Base-by-base conservation (phyloP, 352 stramenopile species). In the Pythium periplocum region DNA sequence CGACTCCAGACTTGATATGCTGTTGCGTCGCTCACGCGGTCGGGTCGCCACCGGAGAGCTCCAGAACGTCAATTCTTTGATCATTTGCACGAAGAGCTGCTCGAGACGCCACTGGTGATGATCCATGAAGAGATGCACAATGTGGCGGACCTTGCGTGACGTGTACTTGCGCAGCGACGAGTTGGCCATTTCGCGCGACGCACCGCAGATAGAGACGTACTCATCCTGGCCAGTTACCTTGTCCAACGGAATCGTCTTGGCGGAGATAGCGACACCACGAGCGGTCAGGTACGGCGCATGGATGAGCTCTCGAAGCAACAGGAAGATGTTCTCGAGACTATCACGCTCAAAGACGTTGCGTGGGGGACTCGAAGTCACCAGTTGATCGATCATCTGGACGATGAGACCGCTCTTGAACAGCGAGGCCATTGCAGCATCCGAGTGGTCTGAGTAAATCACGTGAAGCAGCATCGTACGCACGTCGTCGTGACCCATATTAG, bases 121-220 rank as follows among this genome's bases (percentile, higher is more conserved):
- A 53, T 87, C 70, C 73, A 94, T 88, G 50, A 92, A 90, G 47
- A 94, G 54, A 51, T 92, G 81, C 30, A 94, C 86, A 33, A 94
- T 51, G 10, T 77, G 83, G 17, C 83, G 83, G 53, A 94, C 81
- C 68, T 94, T 94, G 51, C 83, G 73, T 31, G 78, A 90, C 32
- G 83, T 94, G 64, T 92, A 94, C 59, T 92, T 91, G 41, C 83
- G 83, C 51, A 92, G 61, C 11, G 79, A 72, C 42, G 81, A 91
- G 63, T 92, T 91, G 7, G 81, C 81, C 57, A 86, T 84, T 50
- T 94, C 83, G 2, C 83, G 81, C 9, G 81, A 92, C 10, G 83
- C 81, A 32, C 83, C 83, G 34, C 79, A 94, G 56, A 94, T 90
- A 44, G 77, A 89, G 40, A 94, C 78, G 66, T 94, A 94, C 62